Evolutionary conservation across 441 rosid species (phyloP).

Genomic region (Lagerstroemia fauriei): DNA sequence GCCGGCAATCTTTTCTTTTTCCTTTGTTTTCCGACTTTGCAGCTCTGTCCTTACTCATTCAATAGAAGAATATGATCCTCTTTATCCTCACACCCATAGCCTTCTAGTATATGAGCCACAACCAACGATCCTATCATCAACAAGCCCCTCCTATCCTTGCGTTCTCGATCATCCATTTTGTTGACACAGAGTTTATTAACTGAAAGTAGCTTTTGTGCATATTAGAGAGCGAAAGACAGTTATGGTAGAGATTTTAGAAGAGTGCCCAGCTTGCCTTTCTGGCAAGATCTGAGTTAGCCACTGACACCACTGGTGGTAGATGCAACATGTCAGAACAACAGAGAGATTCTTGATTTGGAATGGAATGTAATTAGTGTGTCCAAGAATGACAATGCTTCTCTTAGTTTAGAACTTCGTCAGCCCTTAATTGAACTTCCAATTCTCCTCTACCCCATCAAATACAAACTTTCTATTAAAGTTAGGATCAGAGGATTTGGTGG

Average conservation of each 20-base stretch:
- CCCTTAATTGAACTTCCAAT: not conserved
- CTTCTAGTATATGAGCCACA: not conserved
- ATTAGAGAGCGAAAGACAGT: not conserved
- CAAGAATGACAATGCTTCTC: not conserved
- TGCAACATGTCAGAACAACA: not conserved
- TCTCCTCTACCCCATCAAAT: not conserved
- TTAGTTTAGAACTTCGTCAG: not conserved
- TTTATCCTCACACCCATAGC: not conserved
- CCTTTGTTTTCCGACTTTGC: not conserved
- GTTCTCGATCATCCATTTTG: not conserved
- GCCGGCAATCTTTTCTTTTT: not conserved
- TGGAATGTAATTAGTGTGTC: not conserved
- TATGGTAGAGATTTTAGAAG: not conserved
- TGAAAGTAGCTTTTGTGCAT: not conserved
- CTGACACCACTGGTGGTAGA: not conserved
- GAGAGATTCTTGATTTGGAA: not conserved
- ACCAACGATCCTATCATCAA: not conserved
- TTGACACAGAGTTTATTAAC: not conserved
- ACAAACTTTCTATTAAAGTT: not conserved
- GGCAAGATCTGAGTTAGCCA: not conserved
- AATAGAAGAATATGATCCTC: not conserved
- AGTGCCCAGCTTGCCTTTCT: not conserved
- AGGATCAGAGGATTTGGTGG: not conserved
- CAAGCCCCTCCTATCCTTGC: not conserved
- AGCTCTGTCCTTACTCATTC: not conserved